phyloP scores from a whole-genome alignment of 169 alveolate genomes.

The Plasmodium blacklocki region DNA sequence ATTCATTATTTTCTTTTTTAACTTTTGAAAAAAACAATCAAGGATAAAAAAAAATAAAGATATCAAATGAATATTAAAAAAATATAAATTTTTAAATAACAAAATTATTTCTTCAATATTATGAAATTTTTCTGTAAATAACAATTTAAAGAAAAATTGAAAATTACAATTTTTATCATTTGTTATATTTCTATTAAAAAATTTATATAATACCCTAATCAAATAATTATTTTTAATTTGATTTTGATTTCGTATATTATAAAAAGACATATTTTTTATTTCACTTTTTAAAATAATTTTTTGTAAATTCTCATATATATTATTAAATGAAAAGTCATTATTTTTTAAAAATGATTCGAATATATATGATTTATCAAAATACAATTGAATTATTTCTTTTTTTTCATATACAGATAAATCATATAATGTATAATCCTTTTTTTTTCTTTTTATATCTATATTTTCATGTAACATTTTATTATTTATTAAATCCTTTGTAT shows the following conservation, averaged over 20 bases:
- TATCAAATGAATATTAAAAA: slow-evolving; percentile 57
- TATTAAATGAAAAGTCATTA: slow-evolving; percentile 5
- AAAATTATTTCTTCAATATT: slow-evolving; percentile 50
- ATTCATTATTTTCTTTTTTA: slow-evolving; percentile 21
- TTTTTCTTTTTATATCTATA: background rate
- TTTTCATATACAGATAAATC: slow-evolving; percentile 33
- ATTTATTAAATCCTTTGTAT: background rate
- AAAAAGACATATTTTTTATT: slow-evolving; percentile 38
- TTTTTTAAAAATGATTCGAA: slow-evolving; percentile 54
- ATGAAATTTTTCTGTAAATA: slow-evolving; percentile 53
- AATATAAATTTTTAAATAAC: slow-evolving; percentile 55
- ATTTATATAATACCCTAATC: slow-evolving; percentile 58
- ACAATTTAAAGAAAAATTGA: slow-evolving; percentile 45
- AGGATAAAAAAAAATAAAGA: slow-evolving; percentile 53
- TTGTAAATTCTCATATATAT: slow-evolving; percentile 65
- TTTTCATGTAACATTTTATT: background rate
- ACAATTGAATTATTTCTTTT: slow-evolving; percentile 23
- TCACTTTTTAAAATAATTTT: slow-evolving; percentile 45
- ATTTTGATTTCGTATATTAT: slow-evolving; percentile 23
- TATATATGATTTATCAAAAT: slow-evolving; percentile 47
- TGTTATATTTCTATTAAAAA: slow-evolving; percentile 46
- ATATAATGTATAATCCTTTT: background rate
- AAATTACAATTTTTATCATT: slow-evolving; percentile 55
- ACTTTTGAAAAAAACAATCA: slow-evolving; percentile 59
- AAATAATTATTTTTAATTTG: slow-evolving; percentile 46